Evolutionary conservation across 352 stramenopile species (phyloP), one percentile per base, ranked within the genome.

Genomic region (Phytopythium montanum): DNA sequence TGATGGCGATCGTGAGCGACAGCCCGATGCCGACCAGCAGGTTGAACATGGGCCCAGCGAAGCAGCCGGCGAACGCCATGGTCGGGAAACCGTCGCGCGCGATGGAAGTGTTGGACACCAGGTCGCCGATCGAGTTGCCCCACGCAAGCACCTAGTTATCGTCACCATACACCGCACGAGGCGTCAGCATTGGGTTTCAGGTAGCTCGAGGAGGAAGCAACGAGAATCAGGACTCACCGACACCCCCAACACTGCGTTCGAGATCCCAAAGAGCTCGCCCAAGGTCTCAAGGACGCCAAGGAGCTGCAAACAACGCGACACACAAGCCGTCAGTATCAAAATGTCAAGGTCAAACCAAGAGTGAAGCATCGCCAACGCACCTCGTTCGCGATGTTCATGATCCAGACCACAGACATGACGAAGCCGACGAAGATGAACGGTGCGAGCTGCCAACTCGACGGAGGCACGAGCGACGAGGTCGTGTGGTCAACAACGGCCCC

Each of bases 371-470:
- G 7, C 33, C n/a, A 19, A 18, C 9, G 39, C 7, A 84, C 81
- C 63, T 94, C 84, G 34, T 88, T 81, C 8, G 84, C 84, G 50
- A 94, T 90, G 23, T 87, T 90, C 81, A 91, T 91, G 64, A 94
- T 94, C 84, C 84, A 94, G 56, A 92, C 76, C 41, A 94, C 79
- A 3, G 84, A 94, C 81, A 94, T 94, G 25, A 85, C 71, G 51
- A 94, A 94, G 18, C 76, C 84, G n/a, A 90, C 60, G 29, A 64
- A 79, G 36, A 94, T 73, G 26, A 87, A 90, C 38, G 82, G 79
- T 5, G 72, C 70, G 13, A 92, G 55, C 7, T 62, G 55, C 50
- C 55, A 61, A n/a, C 80, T 81, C 50, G 76, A 61, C 1, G 84
- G 84, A 28, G 84, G 84, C 12, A 61, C 62, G 23, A 81, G 68